These are phyloP conservation scores for Xanthoconium separans DNA, from an alignment of 1,284 basidiomycete genomes.

Conservation along the genomic window DNA sequence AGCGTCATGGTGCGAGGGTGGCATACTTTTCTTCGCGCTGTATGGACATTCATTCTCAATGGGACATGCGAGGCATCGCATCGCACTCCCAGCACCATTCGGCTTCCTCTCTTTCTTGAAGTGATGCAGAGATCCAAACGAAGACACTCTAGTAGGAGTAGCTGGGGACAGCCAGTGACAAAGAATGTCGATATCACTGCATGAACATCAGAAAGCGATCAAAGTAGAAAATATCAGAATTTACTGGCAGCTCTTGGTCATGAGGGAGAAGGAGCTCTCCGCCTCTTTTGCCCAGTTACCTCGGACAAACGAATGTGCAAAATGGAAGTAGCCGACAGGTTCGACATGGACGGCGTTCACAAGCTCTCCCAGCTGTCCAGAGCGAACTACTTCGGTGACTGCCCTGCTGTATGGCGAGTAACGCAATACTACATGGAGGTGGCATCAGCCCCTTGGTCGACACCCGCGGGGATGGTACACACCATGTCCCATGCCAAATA, in stretches of 20 bases:
- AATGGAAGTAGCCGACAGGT: slow-evolving; percentile 78
- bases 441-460: slow-evolving; percentile 1
- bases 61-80: slow-evolving; percentile 72
- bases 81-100: slow-evolving; percentile 58
- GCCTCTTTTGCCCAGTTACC: slow-evolving; percentile 77
- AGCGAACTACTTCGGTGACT: slow-evolving; percentile 67
- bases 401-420: slow-evolving; percentile 82
- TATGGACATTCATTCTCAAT: slow-evolving; percentile 74
- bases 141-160: slow-evolving; percentile 67
- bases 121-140: slow-evolving; percentile 81
- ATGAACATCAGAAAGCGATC: slow-evolving; percentile 1
- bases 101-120: slow-evolving; percentile 77
- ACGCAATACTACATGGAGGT: slow-evolving; percentile 60
- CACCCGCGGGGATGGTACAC: slow-evolving; percentile 10
- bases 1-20: slow-evolving; percentile 8
- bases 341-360: slow-evolving; percentile 79
- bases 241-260: slow-evolving; percentile 90
- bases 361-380: slow-evolving; percentile 69
- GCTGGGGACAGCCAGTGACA: slow-evolving; percentile 73
- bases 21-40: slow-evolving; percentile 78
- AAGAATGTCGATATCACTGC: slow-evolving; percentile 80
- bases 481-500: slow-evolving; percentile 89
- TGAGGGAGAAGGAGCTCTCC: slow-evolving; percentile 73
- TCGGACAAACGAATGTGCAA: slow-evolving; percentile 83
- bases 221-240: slow-evolving; percentile 13